These are phyloP conservation scores for Aristolochia californica DNA, from an alignment of 164 flowering plant genomes.

Conservation along the genomic window DNA sequence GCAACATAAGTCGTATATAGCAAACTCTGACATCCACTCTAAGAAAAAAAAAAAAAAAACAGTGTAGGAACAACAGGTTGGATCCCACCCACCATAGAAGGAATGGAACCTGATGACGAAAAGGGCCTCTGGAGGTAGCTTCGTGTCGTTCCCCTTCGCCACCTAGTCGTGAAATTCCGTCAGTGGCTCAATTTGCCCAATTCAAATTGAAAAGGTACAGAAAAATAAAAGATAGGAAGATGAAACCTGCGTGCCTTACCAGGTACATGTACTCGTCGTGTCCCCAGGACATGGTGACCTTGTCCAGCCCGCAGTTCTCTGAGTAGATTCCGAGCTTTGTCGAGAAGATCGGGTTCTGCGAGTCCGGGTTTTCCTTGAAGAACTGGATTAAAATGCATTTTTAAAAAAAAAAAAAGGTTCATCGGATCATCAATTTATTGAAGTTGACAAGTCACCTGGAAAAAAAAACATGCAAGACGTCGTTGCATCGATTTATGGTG, in stretches of 20 bases:
- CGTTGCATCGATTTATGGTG: not conserved
- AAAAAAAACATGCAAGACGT: not conserved
- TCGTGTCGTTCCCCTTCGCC: constrained; percentile 47
- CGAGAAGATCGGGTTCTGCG: constrained; percentile 32
- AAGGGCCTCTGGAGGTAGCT: constrained; percentile 54
- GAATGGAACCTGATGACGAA: constrained; percentile 75
- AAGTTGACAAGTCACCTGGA: too few relatives aligned
- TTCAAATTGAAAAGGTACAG: not conserved
- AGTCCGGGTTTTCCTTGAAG: constrained; percentile 51
- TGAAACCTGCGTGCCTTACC: constrained; percentile 23
- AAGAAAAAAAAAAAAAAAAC: not conserved
- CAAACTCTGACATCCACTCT: not conserved
- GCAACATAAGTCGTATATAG: not conserved
- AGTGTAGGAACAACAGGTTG: not conserved
- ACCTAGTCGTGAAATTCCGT: constrained; percentile 21
- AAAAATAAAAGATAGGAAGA: not conserved
- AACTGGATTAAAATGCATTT: constrained; percentile 18
- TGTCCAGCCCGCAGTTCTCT: constrained; percentile 52
- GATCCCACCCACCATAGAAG: constrained; percentile 39
- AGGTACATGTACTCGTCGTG: constrained; percentile 77
- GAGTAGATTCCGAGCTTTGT: constrained; percentile 51
- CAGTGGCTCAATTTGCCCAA: not conserved
- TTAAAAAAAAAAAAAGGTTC: not conserved
- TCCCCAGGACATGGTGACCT: constrained; percentile 67
- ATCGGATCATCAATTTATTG: not conserved